Evolutionary conservation across 208 protist genomes (phyloP).

Genomic region (Crithidia expoeki): DNA sequence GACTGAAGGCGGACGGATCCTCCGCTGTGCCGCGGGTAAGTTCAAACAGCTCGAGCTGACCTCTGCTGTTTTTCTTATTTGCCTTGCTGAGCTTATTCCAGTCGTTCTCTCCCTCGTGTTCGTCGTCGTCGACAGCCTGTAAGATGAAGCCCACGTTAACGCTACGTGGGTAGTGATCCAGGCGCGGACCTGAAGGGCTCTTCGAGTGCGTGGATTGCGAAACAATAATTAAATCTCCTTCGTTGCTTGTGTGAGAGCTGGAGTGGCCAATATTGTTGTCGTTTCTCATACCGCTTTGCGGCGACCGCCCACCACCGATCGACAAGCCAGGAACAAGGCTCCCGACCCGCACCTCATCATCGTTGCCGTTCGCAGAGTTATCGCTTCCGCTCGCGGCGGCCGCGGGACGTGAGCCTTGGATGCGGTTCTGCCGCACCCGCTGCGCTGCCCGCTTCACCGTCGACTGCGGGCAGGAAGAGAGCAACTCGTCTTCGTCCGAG

Average conservation of each 20-base stretch:
- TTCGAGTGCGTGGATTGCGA: constrained; percentile 33
- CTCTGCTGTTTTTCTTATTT: neutral
- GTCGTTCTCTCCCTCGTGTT: constrained; percentile 29
- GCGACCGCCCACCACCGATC: neutral
- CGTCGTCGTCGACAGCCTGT: constrained; percentile 35
- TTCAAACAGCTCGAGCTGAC: neutral
- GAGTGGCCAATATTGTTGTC: neutral
- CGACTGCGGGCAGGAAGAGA: constrained; percentile 47
- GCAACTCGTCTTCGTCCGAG: constrained; percentile 49
- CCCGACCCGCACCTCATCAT: neutral
- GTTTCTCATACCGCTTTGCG: neutral
- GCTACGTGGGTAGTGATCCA: constrained; percentile 37
- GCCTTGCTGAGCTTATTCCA: neutral
- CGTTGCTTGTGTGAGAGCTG: constrained; percentile 3
- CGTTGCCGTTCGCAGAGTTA: neutral
- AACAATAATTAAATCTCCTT: neutral
- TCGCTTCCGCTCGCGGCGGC: neutral
- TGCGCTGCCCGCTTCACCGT: constrained; percentile 38
- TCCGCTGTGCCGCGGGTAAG: neutral
- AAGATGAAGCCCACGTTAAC: constrained; percentile 31
- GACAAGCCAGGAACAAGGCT: neutral
- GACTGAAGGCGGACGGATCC: constrained; percentile 6
- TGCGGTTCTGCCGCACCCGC: constrained; percentile 21
- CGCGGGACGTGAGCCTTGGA: neutral
- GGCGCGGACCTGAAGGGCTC: constrained; percentile 38